Conservation (phyloP, 83 land plant genomes). For the Larix sibirica region DNA sequence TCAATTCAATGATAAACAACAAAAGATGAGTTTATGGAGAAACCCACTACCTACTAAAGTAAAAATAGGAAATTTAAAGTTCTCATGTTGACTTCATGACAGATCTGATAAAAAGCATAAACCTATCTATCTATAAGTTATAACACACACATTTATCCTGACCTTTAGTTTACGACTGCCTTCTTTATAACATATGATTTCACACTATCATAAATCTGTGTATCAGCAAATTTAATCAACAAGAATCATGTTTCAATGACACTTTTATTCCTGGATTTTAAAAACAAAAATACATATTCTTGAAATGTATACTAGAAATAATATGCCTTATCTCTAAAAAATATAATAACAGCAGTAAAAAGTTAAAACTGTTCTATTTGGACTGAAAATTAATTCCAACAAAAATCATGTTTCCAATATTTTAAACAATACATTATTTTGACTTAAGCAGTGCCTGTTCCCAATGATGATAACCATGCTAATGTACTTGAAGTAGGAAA, state of each 20-base stretch:
- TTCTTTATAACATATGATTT: not conserved
- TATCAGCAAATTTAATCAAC: not conserved
- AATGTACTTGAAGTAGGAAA: too few relatives aligned
- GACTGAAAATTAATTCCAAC: too few relatives aligned
- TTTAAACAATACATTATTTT: too few relatives aligned
- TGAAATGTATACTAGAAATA: not conserved
- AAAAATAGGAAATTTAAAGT: not conserved
- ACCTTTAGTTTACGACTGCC: not conserved
- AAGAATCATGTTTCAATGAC: not conserved
- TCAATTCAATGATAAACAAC: constrained; percentile 12
- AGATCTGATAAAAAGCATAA: not conserved
- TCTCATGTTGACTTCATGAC: not conserved
- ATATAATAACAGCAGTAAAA: too few relatives aligned
- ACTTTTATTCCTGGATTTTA: not conserved
- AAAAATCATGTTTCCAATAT: too few relatives aligned
- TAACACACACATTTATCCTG: not conserved
- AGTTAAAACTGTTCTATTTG: too few relatives aligned
- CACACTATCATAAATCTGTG: not conserved
- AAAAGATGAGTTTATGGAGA: constrained; percentile 6
- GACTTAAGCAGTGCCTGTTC: too few relatives aligned
- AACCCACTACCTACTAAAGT: not conserved
- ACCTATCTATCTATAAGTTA: too few relatives aligned
- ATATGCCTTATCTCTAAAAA: not conserved
- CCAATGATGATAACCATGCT: too few relatives aligned
- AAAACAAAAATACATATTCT: not conserved